Evolutionary conservation across 2,329 filamentous ascomycete genomes (phyloP).

Genomic region (Arthrobotrys pseudoclavata): DNA sequence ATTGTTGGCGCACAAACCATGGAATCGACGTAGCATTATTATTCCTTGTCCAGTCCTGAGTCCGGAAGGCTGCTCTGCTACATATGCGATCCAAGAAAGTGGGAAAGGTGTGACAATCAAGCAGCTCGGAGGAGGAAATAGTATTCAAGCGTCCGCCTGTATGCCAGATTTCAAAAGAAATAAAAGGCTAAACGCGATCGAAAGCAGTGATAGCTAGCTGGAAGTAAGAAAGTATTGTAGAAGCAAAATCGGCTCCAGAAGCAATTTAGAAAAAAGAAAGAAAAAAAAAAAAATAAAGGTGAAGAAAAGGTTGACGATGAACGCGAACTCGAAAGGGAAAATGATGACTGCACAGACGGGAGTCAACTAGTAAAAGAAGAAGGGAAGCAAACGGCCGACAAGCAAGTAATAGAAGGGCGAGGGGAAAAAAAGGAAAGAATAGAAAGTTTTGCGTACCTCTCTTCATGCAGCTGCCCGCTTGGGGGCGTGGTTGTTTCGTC

Average conservation of each 20-base stretch:
- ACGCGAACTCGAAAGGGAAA: slow-evolving; percentile 61
- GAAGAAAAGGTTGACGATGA: slow-evolving; percentile 38
- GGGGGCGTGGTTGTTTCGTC: slow-evolving; percentile 52
- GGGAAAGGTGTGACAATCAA: slow-evolving; percentile 37
- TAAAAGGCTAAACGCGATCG: slow-evolving; percentile 37
- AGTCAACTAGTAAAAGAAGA: slow-evolving; percentile 39
- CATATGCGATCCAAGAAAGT: slow-evolving; percentile 47
- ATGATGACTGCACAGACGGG: slow-evolving; percentile 57
- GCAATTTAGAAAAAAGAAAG: slow-evolving; percentile 8
- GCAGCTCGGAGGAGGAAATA: slow-evolving; percentile 17
- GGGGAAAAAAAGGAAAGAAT: slow-evolving; percentile 52
- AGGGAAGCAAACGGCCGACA: slow-evolving; percentile 29
- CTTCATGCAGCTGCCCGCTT: slow-evolving; percentile 52
- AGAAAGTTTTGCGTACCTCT: slow-evolving; percentile 43
- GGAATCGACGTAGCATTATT: slow-evolving; percentile 44
- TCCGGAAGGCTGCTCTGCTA: slow-evolving; percentile 44
- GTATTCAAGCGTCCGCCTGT: slow-evolving; percentile 6
- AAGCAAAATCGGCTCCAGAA: slow-evolving; percentile 36
- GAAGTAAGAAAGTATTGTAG: slow-evolving; percentile 8
- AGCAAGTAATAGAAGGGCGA: slow-evolving; percentile 52
- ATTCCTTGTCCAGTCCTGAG: slow-evolving; percentile 42
- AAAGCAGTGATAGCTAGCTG: slow-evolving; percentile 7
- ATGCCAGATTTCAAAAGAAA: slow-evolving; percentile 17
- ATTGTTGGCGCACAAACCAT: slow-evolving; percentile 58
- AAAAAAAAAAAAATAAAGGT: slow-evolving; percentile 16